Evolutionary conservation across 176 grass and related monocot genomes (phyloP), one percentile per base, ranked within the genome.

Genomic region (Secale cereale): DNA sequence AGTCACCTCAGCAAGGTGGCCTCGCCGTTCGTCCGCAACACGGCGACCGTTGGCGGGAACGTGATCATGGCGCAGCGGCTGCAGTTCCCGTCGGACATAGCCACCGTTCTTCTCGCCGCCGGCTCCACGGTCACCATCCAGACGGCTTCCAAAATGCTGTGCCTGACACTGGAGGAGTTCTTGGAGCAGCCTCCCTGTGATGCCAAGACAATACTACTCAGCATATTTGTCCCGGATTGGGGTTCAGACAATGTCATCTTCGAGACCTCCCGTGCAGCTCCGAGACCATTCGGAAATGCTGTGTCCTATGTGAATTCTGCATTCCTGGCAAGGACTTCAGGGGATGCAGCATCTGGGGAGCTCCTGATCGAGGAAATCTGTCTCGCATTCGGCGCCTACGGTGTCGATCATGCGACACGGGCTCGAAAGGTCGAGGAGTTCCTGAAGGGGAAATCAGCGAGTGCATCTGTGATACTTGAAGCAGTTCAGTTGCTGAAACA

Each of bases 211-310:
- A 68, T 97, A 26, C 85, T 97, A 33, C 22, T 94, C 77, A 93
- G 87, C 70, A 82, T 97, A 76, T 90, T 78, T 78, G 86, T 97
- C 76, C 92, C 95, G 0, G 82, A 79, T 28, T 90, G 90, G 85
- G 28, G 71, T 85, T 84, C 84, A 74, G 91, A 85, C 23, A 50
- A 48, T 46, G 70, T 97, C 50, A 77, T 85, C 56, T 94, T 97
- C 81, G 90, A 97, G 81, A 94, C 95, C 9, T 97, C 89, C 29
- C 76, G 92, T 65, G 95, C 92, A 26, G 69, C 95, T 8, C 82
- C 95, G 48, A 89, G 95, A 27, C 92, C 95, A 59, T 50, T 91
- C 52, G 95, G 95, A 29, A 97, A 97, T 93, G 95, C 92, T 69
- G 82, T 97, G 8, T 87, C 95, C 28, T 97, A 93, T 85, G 50